Evolutionary conservation across 2,329 filamentous ascomycete genomes (phyloP), one percentile per base, ranked within the genome.

Genomic region (Trichothecium roseum): DNA sequence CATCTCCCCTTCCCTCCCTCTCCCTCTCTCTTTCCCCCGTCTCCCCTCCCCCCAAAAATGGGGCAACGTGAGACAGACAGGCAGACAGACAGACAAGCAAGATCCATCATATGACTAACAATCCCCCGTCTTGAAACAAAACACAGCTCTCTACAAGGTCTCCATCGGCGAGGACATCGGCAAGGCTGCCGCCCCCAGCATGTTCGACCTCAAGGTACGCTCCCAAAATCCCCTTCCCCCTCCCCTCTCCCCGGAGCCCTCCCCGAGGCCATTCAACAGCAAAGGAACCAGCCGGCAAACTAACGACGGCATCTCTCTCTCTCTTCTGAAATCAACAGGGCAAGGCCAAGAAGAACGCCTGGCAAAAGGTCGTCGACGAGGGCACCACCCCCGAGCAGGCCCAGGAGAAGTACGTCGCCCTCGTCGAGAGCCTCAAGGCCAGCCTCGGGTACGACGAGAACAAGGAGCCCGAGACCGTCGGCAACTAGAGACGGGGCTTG

Each of bases 291-390:
- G n/a, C n/a, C n/a, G n/a, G n/a, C n/a, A n/a, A n/a, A n/a, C n/a
- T n/a, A n/a, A n/a, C n/a, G n/a, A n/a, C n/a, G n/a, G n/a, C n/a
- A n/a, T n/a, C n/a, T n/a, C 22, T 20, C 10, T 15, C 14, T n/a
- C 4, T n/a, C 15, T 8, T 22, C 13, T 16, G 12, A n/a, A 15
- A 12, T 16, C 18, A 22, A 46, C 49, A 86, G 83, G 77, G 68
- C 63, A 93, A 91, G 66, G 76, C 76, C 51, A 94, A 93, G 72
- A 74, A 79, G 64, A 72, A 68, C 50, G 76, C 81, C 37, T 94
- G 86, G 86, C 64, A 85, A 62, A 71, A 78, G 53, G 51, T 78
- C 42, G 72, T 75, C 51, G 73, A 87, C 42, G 69, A 78, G 40
- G 74, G 70, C 34, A 55, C 77, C 46, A 74, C 69, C 41, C 52